phyloP scores from a whole-genome alignment of 2,329 filamentous ascomycete genomes.

The Dothideomycetes sp. region DNA sequence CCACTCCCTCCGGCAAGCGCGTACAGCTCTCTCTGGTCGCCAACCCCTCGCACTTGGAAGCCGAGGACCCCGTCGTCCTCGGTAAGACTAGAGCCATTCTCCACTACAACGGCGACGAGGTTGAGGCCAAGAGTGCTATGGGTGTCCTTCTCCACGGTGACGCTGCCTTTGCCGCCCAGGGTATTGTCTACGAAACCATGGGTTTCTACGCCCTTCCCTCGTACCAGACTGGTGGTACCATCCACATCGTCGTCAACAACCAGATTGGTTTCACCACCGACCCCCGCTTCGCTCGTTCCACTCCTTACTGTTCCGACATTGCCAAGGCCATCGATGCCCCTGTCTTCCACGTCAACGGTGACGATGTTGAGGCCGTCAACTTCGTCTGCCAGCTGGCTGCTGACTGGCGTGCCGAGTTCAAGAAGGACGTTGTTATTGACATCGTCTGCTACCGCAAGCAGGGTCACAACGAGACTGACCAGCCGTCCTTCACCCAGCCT shows the following conservation, averaged over 20 bases:
- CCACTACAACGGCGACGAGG: conserved; percentile 97
- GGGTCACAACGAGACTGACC: conserved; percentile 98
- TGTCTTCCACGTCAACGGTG: conserved; percentile 98
- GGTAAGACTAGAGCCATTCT: conserved; percentile 97
- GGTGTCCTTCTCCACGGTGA: conserved; percentile 93
- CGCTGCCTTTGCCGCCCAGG: conserved; percentile 91
- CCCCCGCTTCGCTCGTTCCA: conserved; percentile 92
- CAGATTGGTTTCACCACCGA: conserved; percentile 99
- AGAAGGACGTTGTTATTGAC: conserved; percentile 95
- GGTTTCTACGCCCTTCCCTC: conserved; percentile 92
- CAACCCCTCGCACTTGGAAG: conserved; percentile 96
- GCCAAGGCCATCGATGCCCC: conserved; percentile 98
- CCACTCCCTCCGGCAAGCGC: conserved; percentile 94
- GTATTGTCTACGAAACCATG: conserved; percentile 96
- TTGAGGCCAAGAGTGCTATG: conserved; percentile 82
- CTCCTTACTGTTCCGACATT: conserved; percentile 97
- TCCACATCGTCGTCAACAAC: conserved; percentile 98
- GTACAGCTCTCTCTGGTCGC: conserved; percentile 98
- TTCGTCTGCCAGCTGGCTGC: conserved; percentile 95
- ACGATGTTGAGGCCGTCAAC: conserved; percentile 97
- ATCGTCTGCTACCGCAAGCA: conserved; percentile 98
- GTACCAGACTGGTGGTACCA: conserved; percentile 94
- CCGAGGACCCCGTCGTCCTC: conserved; percentile 93
- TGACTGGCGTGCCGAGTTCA: conserved; percentile 98
- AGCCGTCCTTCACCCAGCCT: conserved; percentile 98